Percentiles rank a stretch among this genome's conserved stretches.
Evolutionary conservation across 2,329 filamentous ascomycete species (phyloP).

Genomic region (Corniculantispora saksenae): DNA sequence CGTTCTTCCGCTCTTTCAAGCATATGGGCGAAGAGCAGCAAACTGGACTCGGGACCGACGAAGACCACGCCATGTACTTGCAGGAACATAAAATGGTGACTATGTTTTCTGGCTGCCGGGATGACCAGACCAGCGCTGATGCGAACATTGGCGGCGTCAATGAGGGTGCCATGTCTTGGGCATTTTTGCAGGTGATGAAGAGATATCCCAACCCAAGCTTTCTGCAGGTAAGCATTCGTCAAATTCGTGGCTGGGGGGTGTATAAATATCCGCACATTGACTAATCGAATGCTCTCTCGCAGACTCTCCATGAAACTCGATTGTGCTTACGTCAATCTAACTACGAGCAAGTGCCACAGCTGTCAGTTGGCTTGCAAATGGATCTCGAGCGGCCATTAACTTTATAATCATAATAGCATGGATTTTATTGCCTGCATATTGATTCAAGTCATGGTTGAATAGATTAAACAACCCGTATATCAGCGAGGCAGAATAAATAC

Average conservation of each 20-base stretch:
- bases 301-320: constrained; percentile 15
- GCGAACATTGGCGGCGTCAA: constrained; percentile 16
- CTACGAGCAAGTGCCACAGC: constrained; percentile 19
- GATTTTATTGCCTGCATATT: background rate
- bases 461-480: background rate
- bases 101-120: constrained; percentile 90
- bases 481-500: too few species aligned
- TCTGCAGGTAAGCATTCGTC: background rate
- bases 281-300: background rate
- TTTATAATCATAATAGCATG: background rate
- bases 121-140: constrained; percentile 65
- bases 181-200: constrained; percentile 17
- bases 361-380: constrained; percentile 18
- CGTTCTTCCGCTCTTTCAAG: constrained; percentile 16
- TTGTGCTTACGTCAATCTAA: constrained; percentile 16
- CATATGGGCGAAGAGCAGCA: constrained; percentile 19
- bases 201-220: constrained; percentile 6
- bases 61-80: constrained; percentile 10
- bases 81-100: constrained; percentile 54
- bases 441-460: background rate
- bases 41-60: constrained; percentile 4
- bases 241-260: background rate
- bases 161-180: constrained; percentile 19
- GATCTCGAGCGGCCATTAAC: constrained; percentile 13
- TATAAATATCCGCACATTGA: background rate